Conservation (phyloP, 225 moss, liverwort and hornwort genomes). For the Takakia lepidozioides region DNA sequence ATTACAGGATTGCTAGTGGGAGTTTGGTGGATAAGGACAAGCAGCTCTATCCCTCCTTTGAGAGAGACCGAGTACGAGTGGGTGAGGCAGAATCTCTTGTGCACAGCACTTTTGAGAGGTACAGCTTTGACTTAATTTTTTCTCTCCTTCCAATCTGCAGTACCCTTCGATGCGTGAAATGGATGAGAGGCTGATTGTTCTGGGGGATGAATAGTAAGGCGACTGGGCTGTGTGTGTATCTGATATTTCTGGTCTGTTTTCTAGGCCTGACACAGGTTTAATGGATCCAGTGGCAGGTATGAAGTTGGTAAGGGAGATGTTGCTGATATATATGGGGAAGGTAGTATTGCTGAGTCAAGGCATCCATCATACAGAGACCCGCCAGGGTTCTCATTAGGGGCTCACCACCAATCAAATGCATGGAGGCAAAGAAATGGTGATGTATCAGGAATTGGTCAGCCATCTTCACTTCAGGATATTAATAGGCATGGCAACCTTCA, state of each 20-base stretch:
- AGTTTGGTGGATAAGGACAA: slow-evolving; percentile 6
- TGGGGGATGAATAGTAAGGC: background rate
- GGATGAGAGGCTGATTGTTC: too few relatives aligned
- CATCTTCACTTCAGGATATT: slow-evolving; percentile 1
- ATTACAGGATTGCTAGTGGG: slow-evolving; percentile 4
- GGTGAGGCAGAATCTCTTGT: slow-evolving; percentile 4
- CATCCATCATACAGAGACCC: slow-evolving; percentile 4
- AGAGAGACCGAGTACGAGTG: slow-evolving; percentile 3
- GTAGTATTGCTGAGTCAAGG: background rate
- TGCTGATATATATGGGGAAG: background rate
- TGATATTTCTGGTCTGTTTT: background rate
- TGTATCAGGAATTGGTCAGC: background rate
- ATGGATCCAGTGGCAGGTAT: slow-evolving; percentile 5
- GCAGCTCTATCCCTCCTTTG: slow-evolving; percentile 2
- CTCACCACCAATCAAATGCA: background rate
- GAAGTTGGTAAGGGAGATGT: slow-evolving; percentile 3
- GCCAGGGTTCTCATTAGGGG: background rate
- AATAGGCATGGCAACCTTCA: slow-evolving; percentile 8
- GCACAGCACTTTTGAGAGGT: background rate
- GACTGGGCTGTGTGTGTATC: background rate
- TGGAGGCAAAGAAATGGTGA: slow-evolving; percentile 4
- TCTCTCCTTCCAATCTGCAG: too few relatives aligned
- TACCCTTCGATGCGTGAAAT: too few relatives aligned
- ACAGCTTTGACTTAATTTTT: too few relatives aligned
- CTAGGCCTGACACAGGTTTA: background rate